These are phyloP conservation scores for Dittrichia graveolens DNA, from an alignment of 129 eudicot species.

Conservation along the genomic window DNA sequence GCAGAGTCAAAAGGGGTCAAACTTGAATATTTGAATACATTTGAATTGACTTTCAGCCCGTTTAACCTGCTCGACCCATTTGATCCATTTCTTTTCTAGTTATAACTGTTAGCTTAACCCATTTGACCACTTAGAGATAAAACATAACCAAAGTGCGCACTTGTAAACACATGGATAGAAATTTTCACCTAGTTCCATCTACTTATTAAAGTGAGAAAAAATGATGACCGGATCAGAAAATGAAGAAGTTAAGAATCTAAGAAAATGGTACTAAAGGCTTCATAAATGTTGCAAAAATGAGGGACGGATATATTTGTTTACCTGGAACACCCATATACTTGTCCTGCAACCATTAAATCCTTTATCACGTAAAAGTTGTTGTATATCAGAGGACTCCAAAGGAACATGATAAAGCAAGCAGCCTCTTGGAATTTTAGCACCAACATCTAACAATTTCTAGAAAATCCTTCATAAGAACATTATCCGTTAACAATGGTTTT, in stretches of 20 bases:
- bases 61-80: too few relatives aligned
- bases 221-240: neutral
- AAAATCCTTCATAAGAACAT: conserved; percentile 41
- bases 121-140: too few relatives aligned
- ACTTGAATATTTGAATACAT: too few relatives aligned
- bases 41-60: too few relatives aligned
- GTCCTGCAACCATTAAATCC: conserved; percentile 81
- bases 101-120: too few relatives aligned
- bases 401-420: conserved; percentile 78
- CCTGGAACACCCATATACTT: conserved; percentile 89
- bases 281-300: neutral
- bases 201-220: neutral
- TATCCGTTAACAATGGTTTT: conserved; percentile 12
- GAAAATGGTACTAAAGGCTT: neutral
- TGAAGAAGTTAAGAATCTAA: neutral
- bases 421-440: conserved; percentile 75
- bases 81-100: too few relatives aligned
- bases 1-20: too few relatives aligned
- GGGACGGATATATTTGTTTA: conserved; percentile 26
- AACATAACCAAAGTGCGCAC: too few relatives aligned
- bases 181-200: neutral
- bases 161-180: too few relatives aligned
- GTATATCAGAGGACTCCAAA: conserved; percentile 64
- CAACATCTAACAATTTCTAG: conserved; percentile 63
- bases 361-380: conserved; percentile 55